Percentiles rank a stretch among this genome's conserved stretches.
Evolutionary conservation across 2,329 filamentous ascomycete genomes (phyloP).

Genomic region (Nigrospora oryzae): DNA sequence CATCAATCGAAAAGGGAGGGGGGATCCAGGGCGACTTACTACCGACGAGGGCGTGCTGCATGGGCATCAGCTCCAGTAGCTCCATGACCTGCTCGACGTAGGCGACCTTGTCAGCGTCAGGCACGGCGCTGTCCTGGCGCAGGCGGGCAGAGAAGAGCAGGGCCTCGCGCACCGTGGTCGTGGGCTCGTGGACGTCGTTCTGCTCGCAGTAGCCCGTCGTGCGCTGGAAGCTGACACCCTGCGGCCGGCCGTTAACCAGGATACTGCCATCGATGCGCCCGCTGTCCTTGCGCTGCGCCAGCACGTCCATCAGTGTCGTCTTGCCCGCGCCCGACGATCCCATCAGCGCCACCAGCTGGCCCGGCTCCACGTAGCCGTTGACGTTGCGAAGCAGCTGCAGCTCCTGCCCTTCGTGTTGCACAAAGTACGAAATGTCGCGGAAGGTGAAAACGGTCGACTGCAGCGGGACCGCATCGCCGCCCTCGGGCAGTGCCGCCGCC

Average conservation of each 20-base stretch:
- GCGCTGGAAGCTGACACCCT: conserved; percentile 57
- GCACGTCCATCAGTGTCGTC: conserved; percentile 54
- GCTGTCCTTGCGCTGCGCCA: conserved; percentile 52
- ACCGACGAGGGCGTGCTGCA: conserved; percentile 56
- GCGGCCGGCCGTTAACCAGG: conserved; percentile 56
- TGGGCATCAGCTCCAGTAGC: conserved; percentile 53
- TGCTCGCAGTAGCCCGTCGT: conserved; percentile 66
- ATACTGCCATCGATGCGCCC: conserved; percentile 50
- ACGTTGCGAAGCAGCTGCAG: conserved; percentile 45
- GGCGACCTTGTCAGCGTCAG: conserved; percentile 52
- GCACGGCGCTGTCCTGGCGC: conserved; percentile 45
- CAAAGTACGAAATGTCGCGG: conserved; percentile 3
- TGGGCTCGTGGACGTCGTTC: conserved; percentile 61
- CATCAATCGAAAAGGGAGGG: conserved; percentile 34
- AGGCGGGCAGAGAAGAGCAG: conserved; percentile 60
- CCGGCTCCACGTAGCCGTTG: conserved; percentile 56
- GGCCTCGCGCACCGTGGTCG: conserved; percentile 58
- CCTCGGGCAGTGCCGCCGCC: neutral
- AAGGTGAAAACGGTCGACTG: conserved; percentile 5
- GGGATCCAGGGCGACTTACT: conserved; percentile 29
- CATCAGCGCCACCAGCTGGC: conserved; percentile 56
- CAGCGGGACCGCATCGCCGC: neutral
- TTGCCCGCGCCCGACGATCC: conserved; percentile 59
- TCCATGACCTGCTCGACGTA: conserved; percentile 61
- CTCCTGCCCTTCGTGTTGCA: conserved; percentile 42